Evolutionary conservation across 2,329 filamentous ascomycete species (phyloP).

Genomic region (Neonectria sp.): DNA sequence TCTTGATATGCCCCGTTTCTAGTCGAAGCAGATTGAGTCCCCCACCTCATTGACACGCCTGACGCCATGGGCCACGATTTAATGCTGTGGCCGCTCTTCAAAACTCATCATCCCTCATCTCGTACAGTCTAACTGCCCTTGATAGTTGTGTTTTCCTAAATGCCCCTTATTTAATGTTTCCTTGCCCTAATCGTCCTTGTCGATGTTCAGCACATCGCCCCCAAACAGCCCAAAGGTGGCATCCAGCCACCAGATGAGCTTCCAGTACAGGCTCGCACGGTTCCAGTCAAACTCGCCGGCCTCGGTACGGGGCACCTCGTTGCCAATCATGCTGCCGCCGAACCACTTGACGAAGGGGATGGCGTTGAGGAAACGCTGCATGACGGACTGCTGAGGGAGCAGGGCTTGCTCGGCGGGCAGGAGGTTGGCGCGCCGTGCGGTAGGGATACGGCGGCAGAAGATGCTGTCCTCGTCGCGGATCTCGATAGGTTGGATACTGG

Average conservation of each 20-base stretch:
- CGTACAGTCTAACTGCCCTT: constrained; percentile 40
- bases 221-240: constrained; percentile 71
- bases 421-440: constrained; percentile 75
- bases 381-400: constrained; percentile 76
- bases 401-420: constrained; percentile 80
- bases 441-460: constrained; percentile 76
- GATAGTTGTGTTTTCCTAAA: constrained; percentile 2
- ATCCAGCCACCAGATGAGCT: constrained; percentile 75
- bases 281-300: constrained; percentile 85
- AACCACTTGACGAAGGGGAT: constrained; percentile 83
- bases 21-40: constrained; percentile 28
- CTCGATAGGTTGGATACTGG: constrained; percentile 49
- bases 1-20: constrained; percentile 37
- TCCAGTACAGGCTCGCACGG: constrained; percentile 77
- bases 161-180: constrained; percentile 3
- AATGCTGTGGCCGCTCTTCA: constrained; percentile 18
- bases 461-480: constrained; percentile 55
- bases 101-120: constrained; percentile 44
- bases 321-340: constrained; percentile 80
- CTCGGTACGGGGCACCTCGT: constrained; percentile 80
- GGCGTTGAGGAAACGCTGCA: constrained; percentile 74
- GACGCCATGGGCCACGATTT: constrained; percentile 45
- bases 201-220: constrained; percentile 69
- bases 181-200: constrained; percentile 69
- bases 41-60: constrained; percentile 41